phyloP scores from a whole-genome alignment of 176 grass and related monocot genomes.

The Alloteropsis semialata region DNA sequence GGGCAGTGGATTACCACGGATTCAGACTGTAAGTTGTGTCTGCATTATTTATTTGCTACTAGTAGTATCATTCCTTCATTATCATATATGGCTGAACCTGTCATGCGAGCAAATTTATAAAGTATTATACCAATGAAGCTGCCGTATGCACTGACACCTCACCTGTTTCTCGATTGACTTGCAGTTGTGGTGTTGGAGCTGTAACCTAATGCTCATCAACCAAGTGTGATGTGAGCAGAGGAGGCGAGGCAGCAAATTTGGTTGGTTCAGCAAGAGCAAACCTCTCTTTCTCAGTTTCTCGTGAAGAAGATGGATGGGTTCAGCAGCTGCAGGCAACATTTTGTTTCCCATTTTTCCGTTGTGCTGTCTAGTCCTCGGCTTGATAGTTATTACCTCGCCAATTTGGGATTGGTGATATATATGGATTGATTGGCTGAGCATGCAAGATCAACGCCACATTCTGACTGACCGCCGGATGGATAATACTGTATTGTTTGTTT shows the following conservation, averaged over 20 bases:
- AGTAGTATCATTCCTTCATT: neutral
- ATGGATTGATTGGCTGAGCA: neutral
- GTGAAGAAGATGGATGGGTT: neutral
- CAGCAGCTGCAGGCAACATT: neutral
- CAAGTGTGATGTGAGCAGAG: neutral
- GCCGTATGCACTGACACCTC: neutral
- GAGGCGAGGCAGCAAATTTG: neutral
- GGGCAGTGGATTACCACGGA: constrained; percentile 62
- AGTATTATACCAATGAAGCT: too few relatives aligned
- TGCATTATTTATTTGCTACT: neutral
- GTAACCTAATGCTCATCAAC: neutral
- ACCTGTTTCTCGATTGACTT: neutral
- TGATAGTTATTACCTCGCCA: neutral
- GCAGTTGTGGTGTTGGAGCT: constrained; percentile 57
- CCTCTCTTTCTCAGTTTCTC: neutral
- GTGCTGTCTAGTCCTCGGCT: neutral
- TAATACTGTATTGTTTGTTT: neutral
- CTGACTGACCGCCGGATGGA: neutral
- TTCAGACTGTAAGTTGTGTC: constrained; percentile 45
- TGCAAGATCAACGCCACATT: neutral
- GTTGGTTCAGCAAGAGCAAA: neutral
- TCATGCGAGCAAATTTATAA: too few relatives aligned
- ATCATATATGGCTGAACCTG: neutral
- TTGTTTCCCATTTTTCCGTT: neutral
- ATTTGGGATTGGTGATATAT: neutral